Evolutionary conservation across 2,329 filamentous ascomycete genomes (phyloP).

Genomic region (Podosphaera aphanis): DNA sequence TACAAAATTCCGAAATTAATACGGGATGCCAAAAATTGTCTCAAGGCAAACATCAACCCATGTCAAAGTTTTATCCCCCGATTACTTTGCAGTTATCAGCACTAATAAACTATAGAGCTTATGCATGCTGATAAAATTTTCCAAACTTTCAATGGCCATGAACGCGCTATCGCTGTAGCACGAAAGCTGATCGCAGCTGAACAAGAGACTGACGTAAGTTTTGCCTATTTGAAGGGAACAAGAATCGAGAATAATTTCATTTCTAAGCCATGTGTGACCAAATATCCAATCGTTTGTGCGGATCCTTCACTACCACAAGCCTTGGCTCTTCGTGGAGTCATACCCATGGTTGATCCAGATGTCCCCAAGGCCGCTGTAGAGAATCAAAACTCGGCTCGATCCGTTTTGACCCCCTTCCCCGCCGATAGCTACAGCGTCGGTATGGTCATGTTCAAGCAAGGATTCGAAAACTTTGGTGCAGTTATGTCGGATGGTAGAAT

Average conservation of each 20-base stretch:
- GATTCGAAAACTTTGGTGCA: constrained; percentile 36
- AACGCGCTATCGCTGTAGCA: constrained; percentile 34
- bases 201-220: constrained; percentile 41
- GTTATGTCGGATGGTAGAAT: constrained; percentile 3
- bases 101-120: constrained; percentile 21
- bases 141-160: constrained; percentile 31
- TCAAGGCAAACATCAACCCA: too few species aligned
- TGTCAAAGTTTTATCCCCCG: too few species aligned
- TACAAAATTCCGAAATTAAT: too few species aligned
- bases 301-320: constrained; percentile 39
- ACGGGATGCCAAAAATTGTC: too few species aligned
- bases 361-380: constrained; percentile 31
- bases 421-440: constrained; percentile 39
- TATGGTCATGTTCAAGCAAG: constrained; percentile 34
- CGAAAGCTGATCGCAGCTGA: constrained; percentile 40
- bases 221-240: neutral
- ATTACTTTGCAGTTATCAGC: too few species aligned
- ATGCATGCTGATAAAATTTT: constrained; percentile 41
- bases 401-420: constrained; percentile 28
- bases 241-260: too few species aligned
- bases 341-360: constrained; percentile 42
- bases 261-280: constrained; percentile 27
- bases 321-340: constrained; percentile 36
- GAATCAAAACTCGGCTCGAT: constrained; percentile 35
- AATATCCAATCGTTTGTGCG: constrained; percentile 37